Evolutionary conservation across 1,139 yeast species (phyloP), one percentile per base, ranked within the genome.

Genomic region (Schizosaccharomyces versatilis): DNA sequence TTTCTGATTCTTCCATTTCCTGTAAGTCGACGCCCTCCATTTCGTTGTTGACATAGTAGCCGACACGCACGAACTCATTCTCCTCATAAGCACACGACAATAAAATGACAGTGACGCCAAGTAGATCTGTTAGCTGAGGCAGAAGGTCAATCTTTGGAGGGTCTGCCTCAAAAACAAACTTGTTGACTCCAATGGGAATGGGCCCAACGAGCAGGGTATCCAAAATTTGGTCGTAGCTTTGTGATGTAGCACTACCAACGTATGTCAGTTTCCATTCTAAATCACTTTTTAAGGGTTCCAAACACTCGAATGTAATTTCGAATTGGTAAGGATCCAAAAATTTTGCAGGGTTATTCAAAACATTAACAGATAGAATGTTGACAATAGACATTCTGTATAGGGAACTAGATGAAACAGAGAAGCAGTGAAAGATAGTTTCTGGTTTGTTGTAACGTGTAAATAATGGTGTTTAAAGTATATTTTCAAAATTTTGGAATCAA

Each of bases 131-230:
- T 32, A 44, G 49, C 6, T 95, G 95, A 0, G 99, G 98, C 61
- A 90, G 90, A 60, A 88, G 70, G 61, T 90, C 97, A 0, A 96
- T 94, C 1, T 90, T 80, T 1, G 98, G 98, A 0, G 99, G 95
- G 63, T 90, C 97, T 0, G 98, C 97, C 40, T 84, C 79, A 66
- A 90, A 84, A 15, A 88, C 74, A 63, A 90, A 93, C 68, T 90
- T 88, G 66, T 90, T 90, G 54, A 90, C 80, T 0, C 99, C 99
- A 3, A 90, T 94, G 0, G 98, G 99, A 3, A 90, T 95, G 0
- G 98, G 99, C 0, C 99, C 98, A 3, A 90, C 99, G 36, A 93
- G 71, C 52, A 93, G 80, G 1, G 96, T 85, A 65, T 90, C 99
- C 56, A 90, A 72, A 65, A 88, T 97, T 68, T 93, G 98, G 67